phyloP scores from a whole-genome alignment of 345 rosid genomes.

The Eutrema japonicum region DNA sequence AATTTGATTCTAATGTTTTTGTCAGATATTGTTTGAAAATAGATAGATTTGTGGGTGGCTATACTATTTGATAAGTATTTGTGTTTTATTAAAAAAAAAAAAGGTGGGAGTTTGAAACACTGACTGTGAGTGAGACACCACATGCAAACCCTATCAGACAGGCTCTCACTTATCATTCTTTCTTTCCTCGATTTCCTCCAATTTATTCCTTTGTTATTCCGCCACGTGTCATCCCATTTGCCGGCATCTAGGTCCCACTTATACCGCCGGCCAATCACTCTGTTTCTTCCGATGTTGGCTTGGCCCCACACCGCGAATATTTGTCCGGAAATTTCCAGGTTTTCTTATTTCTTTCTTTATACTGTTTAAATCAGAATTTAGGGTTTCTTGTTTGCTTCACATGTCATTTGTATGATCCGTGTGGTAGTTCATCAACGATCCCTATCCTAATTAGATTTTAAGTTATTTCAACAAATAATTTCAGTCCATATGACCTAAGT shows the following conservation, averaged over 20 bases:
- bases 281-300: constrained; percentile 11
- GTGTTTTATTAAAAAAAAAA: no score
- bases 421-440: neutral
- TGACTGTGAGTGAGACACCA: constrained; percentile 42
- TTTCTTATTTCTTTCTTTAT: neutral
- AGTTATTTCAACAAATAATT: neutral
- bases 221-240: constrained; percentile 34
- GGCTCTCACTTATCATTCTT: constrained; percentile 21
- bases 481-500: neutral
- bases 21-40: constrained; percentile 2
- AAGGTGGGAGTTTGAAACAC: constrained; percentile 17
- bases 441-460: neutral
- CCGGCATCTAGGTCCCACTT: constrained; percentile 34
- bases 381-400: constrained; percentile 15
- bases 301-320: constrained; percentile 26
- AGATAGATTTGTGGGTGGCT: constrained; percentile 4
- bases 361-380: constrained; percentile 7
- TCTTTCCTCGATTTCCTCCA: constrained; percentile 40
- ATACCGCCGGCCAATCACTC: constrained; percentile 37
- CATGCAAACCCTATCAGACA: constrained; percentile 39
- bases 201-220: constrained; percentile 32
- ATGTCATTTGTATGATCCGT: neutral
- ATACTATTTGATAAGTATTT: no score
- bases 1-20: neutral
- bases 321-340: constrained; percentile 6